Conservation (phyloP, 495 filamentous ascomycete species). For the Durotheca rogersii region DNA sequence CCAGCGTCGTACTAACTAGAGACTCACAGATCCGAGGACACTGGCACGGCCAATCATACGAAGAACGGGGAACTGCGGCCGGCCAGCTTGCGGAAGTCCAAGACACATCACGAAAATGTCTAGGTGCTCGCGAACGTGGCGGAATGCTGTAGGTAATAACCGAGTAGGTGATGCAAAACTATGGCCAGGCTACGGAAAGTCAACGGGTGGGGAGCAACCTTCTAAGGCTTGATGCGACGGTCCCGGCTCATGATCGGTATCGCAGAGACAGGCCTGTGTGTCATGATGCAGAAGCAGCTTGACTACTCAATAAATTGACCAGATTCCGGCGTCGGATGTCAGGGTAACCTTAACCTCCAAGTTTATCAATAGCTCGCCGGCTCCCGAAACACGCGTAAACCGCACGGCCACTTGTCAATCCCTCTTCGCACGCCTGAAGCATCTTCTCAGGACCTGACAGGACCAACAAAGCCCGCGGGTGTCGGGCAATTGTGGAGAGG, state of each 20-base stretch:
- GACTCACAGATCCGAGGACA: constrained; percentile 24
- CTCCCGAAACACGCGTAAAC: constrained; percentile 29
- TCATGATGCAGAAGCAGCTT: constrained; percentile 22
- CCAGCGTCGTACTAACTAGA: constrained; percentile 23
- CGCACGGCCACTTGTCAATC: constrained; percentile 21
- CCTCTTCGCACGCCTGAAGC: constrained; percentile 11
- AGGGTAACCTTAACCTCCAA: constrained; percentile 31
- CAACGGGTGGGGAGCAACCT: constrained; percentile 8
- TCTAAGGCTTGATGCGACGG: constrained; percentile 6
- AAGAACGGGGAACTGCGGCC: constrained; percentile 26
- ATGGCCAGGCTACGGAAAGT: constrained; percentile 12
- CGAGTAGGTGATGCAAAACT: constrained; percentile 3
- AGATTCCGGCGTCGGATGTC: constrained; percentile 25
- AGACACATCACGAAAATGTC: constrained; percentile 23
- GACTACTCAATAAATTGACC: constrained; percentile 27
- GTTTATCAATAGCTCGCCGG: constrained; percentile 29
- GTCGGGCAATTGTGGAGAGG: constrained; percentile 16
- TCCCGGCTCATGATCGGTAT: constrained; percentile 9
- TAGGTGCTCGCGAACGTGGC: constrained; percentile 11
- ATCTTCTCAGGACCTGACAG: constrained; percentile 13
- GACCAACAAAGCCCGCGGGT: constrained; percentile 12
- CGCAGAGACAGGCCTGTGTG: constrained; percentile 10
- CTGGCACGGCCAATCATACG: constrained; percentile 19
- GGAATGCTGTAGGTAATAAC: constrained; percentile 3
- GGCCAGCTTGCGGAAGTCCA: constrained; percentile 28